Evolutionary conservation across 1,284 basidiomycete species (phyloP).

Genomic region (Cryptococcus floricola): DNA sequence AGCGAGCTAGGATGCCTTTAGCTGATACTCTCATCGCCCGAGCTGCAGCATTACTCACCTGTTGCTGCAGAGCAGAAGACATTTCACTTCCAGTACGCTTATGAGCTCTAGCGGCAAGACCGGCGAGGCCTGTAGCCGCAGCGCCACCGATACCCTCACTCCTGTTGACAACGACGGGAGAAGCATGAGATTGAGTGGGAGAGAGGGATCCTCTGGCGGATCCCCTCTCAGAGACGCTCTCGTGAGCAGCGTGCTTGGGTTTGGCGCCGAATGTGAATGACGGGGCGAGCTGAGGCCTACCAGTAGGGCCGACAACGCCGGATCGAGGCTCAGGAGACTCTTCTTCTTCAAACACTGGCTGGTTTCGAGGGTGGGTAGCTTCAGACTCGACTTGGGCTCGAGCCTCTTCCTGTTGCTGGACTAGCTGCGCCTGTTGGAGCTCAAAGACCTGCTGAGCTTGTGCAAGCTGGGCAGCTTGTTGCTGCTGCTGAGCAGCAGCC

Average conservation of each 20-base stretch:
- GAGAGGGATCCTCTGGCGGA: slow-evolving; percentile 14
- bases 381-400: slow-evolving; percentile 14
- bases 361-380: slow-evolving; percentile 19
- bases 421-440: slow-evolving; percentile 34
- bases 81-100: slow-evolving; percentile 63
- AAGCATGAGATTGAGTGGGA: slow-evolving; percentile 11
- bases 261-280: slow-evolving; percentile 78
- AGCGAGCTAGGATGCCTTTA: slow-evolving; percentile 60
- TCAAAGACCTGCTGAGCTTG: slow-evolving; percentile 41
- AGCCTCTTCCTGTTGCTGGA: slow-evolving; percentile 27
- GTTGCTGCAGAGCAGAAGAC: slow-evolving; percentile 67
- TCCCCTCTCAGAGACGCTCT: slow-evolving; percentile 10
- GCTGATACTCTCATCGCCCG: neutral
- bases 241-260: slow-evolving; percentile 41
- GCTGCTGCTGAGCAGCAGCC: slow-evolving; percentile 46
- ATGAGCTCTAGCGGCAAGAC: slow-evolving; percentile 49
- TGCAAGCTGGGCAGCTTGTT: slow-evolving; percentile 48
- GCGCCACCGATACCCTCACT: slow-evolving; percentile 41
- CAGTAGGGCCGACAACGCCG: slow-evolving; percentile 61
- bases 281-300: slow-evolving; percentile 82
- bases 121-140: slow-evolving; percentile 41
- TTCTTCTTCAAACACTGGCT: slow-evolving; percentile 43
- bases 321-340: slow-evolving; percentile 35
- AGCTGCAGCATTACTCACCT: slow-evolving; percentile 55
- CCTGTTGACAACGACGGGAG: slow-evolving; percentile 31